Percentiles rank a stretch among this genome's conserved stretches.
phyloP scores from a whole-genome alignment of 2,329 filamentous ascomycete species.

The Fusarium miscanthi region DNA sequence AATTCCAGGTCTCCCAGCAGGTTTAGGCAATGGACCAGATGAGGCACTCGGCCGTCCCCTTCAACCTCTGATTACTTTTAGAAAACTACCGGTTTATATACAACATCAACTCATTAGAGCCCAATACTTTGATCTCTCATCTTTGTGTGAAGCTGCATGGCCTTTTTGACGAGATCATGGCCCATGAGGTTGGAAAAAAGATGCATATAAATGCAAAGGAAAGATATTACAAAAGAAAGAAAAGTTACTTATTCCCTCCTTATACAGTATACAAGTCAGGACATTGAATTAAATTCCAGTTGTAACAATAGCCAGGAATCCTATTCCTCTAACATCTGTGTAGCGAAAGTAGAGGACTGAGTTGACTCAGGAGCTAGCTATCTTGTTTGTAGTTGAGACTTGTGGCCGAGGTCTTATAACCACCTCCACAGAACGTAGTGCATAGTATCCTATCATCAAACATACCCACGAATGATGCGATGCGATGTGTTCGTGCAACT shows the following conservation, averaged over 20 bases:
- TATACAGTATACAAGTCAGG: too few species aligned
- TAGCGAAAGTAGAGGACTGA: too few species aligned
- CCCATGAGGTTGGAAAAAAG: not conserved
- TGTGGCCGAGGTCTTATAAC: too few species aligned
- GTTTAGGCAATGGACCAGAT: not conserved
- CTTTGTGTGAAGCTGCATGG: not conserved
- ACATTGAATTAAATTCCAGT: too few species aligned
- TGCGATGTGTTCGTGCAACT: slow-evolving; percentile 18
- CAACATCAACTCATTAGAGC: not conserved
- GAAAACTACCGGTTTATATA: too few species aligned
- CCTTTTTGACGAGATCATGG: not conserved
- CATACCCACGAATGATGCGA: not conserved
- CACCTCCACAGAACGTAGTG: too few species aligned
- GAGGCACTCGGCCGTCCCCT: not conserved
- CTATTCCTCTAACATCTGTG: too few species aligned
- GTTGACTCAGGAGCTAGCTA: too few species aligned
- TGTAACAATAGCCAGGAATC: too few species aligned
- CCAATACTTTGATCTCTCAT: not conserved
- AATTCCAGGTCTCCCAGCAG: not conserved
- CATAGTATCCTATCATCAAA: not conserved
- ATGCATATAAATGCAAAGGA: not conserved
- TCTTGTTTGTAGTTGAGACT: too few species aligned
- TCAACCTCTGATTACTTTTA: not conserved
- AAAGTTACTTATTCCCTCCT: too few species aligned
- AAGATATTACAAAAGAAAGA: not conserved